These are phyloP conservation scores for Penicillium rolfsii DNA, from an alignment of 2,329 filamentous ascomycete genomes.

Conservation along the genomic window DNA sequence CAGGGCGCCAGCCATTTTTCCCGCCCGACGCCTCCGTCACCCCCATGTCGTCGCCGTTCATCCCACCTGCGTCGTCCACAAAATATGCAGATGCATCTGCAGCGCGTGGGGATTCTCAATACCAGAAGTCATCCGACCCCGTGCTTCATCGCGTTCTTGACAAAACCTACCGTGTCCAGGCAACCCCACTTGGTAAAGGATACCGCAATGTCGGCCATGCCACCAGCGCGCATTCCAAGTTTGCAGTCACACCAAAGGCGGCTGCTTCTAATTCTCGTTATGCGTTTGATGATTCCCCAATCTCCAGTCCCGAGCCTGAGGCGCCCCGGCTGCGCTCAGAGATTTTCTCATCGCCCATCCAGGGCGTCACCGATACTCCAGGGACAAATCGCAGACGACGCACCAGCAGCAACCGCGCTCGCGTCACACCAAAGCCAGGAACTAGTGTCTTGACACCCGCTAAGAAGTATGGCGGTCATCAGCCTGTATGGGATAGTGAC, in stretches of 20 bases:
- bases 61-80: conserved; percentile 55
- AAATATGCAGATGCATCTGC: conserved; percentile 43
- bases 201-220: conserved; percentile 24
- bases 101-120: conserved; percentile 38
- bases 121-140: conserved; percentile 61
- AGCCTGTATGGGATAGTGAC: conserved; percentile 72
- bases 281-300: conserved; percentile 54
- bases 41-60: conserved; percentile 61
- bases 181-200: conserved; percentile 74
- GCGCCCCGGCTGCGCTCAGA: conserved; percentile 83
- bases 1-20: conserved; percentile 34
- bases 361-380: conserved; percentile 39
- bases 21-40: conserved; percentile 58
- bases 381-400: conserved; percentile 49
- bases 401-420: conserved; percentile 40
- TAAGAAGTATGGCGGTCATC: conserved; percentile 37
- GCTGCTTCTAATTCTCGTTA: conserved; percentile 33
- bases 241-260: conserved; percentile 38
- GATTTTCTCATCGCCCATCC: conserved; percentile 77
- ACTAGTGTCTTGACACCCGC: conserved; percentile 82
- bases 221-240: conserved; percentile 36
- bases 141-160: conserved; percentile 90
- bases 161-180: conserved; percentile 92
- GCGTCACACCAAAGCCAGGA: conserved; percentile 69
- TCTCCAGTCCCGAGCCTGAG: conserved; percentile 76